Evolutionary conservation across 2,329 filamentous ascomycete genomes (phyloP).

Genomic region (Fusarium veterinarium): DNA sequence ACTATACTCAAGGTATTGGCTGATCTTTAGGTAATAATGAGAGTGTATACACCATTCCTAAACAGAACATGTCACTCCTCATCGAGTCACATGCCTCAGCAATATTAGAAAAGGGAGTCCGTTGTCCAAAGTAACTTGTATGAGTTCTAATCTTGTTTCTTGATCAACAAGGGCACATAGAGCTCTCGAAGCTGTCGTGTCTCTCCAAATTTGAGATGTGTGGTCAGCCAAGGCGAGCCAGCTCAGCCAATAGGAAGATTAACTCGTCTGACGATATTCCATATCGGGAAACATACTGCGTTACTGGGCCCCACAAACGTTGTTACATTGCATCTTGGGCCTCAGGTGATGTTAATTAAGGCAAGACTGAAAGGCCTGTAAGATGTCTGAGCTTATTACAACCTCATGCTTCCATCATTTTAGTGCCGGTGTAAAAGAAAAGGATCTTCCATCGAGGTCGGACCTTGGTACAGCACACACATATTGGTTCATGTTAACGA

Average conservation of each 20-base stretch:
- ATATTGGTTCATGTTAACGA: neutral
- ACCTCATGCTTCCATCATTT: neutral
- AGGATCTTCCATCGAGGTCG: neutral
- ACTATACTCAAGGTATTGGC: neutral
- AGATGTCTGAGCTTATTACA: neutral
- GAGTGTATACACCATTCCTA: neutral
- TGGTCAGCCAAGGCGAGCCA: neutral
- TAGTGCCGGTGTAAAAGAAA: neutral
- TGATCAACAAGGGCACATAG: constrained; percentile 1
- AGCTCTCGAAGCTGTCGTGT: neutral
- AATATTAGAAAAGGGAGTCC: neutral
- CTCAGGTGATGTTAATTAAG: neutral
- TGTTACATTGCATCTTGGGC: neutral
- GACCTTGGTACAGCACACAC: neutral
- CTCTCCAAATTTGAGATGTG: neutral
- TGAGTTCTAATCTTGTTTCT: neutral
- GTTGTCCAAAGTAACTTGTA: neutral
- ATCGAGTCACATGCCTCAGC: neutral
- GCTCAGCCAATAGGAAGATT: neutral
- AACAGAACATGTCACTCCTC: neutral
- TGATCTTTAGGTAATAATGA: neutral
- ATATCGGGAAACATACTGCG: neutral
- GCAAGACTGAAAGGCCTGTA: neutral
- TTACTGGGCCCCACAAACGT: neutral
- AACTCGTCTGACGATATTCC: neutral